Base-by-base conservation (phyloP, 345 rosid genomes). In the Reutealis trisperma region DNA sequence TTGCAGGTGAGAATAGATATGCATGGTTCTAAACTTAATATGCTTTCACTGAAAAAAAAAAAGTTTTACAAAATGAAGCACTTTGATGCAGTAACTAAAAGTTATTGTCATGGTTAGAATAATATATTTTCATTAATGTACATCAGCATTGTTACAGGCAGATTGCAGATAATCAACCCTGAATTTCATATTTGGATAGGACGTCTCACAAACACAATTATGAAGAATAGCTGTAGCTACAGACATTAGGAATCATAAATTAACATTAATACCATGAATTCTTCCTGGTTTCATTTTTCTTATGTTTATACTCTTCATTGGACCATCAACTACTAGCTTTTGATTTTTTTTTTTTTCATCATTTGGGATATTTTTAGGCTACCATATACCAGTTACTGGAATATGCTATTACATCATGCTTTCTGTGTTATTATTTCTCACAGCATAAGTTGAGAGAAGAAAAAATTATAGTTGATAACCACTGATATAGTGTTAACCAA, bases 1-100 rank as follows among this genome's bases (percentile, higher is more conserved):
- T 79, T 85, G 89, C 93, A 93, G 97, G 98, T 93, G 84, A 84
- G 85, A 52, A 42, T 1, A 55, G 45, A 54, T 2, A 42, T 41
- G 47, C 58, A 15, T 69, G 58, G 32, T 51, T 74, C 27, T 52
- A 58, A 5, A 47, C 34, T 59, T 21, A 10, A 25, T 6, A n/a
- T 22, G 63, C 8, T 59, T 79, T 42, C 37, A 0, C 4, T 8
- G 5, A 8, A 13, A 16, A 5, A 52, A 49, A 77, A 11, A 0
- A 13, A 24, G n/a, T 41, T 41, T 57, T 57, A 54, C 49, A 42
- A 34, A 37, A 22, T 25, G 52, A 13, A 6, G 65, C 25, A 12
- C 32, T 34, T 74, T 3, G 11, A 13, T 63, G 34, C 60, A 68
- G 12, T 64, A 25, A 63, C 51, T 47, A 32, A 8, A 13, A 37